Percentiles rank a stretch among this genome's conserved stretches.
phyloP scores from a whole-genome alignment of 1,284 basidiomycete genomes.

The Rugosomyces carneus region DNA sequence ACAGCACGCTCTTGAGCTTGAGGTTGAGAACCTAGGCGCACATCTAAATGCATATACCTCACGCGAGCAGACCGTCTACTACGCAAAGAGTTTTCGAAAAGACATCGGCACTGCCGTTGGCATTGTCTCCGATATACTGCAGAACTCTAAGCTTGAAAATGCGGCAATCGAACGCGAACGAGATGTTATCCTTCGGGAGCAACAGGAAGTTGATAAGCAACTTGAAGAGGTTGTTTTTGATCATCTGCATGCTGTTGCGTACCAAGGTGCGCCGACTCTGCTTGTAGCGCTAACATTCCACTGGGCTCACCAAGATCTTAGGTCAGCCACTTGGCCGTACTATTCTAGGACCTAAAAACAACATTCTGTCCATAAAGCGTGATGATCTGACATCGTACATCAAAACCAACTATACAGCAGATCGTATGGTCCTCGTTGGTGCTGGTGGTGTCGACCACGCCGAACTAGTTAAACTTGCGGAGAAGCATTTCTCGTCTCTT shows the following conservation, averaged over 20 bases:
- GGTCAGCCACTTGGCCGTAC: constrained; percentile 94
- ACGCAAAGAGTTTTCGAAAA: constrained; percentile 97
- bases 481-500: constrained; percentile 89
- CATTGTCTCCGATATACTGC: constrained; percentile 97
- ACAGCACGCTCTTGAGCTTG: constrained; percentile 91
- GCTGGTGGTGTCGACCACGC: constrained; percentile 93
- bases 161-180: constrained; percentile 92
- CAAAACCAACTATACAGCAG: constrained; percentile 96
- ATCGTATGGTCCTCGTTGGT: constrained; percentile 98
- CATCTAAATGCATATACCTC: constrained; percentile 99
- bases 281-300: too few species aligned
- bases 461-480: constrained; percentile 91
- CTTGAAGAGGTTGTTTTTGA: constrained; percentile 98
- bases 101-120: constrained; percentile 91
- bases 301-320: constrained; percentile 29
- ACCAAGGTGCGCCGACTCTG: constrained; percentile 58
- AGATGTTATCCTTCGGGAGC: constrained; percentile 95
- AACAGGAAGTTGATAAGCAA: constrained; percentile 99
- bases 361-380: constrained; percentile 94
- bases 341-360: constrained; percentile 94
- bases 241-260: constrained; percentile 95
- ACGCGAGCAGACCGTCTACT: constrained; percentile 98
- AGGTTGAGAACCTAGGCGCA: constrained; percentile 97
- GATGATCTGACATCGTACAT: constrained; percentile 91
- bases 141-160: constrained; percentile 93